Conservation (phyloP, 1,284 basidiomycete species). For the Lentinus polychrous region DNA sequence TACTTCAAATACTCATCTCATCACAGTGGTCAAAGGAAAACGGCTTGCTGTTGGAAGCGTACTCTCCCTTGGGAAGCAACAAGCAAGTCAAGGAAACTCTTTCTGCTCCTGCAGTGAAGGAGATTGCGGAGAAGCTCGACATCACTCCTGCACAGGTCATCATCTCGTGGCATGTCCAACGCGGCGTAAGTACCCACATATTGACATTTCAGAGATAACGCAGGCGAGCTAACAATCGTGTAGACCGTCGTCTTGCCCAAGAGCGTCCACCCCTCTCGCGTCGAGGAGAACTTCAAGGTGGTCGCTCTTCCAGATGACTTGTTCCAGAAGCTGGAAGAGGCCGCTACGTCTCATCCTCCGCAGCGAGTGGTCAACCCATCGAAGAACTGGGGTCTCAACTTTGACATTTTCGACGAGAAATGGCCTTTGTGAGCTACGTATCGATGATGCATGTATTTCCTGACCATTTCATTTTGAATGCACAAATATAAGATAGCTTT, state of each 20-base stretch:
- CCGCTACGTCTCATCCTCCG: constrained; percentile 46
- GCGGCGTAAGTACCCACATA: constrained; percentile 47
- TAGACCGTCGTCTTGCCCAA: constrained; percentile 73
- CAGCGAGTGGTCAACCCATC: constrained; percentile 58
- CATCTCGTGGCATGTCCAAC: constrained; percentile 76
- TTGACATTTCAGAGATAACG: not conserved
- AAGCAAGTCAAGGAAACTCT: constrained; percentile 51
- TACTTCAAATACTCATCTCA: not conserved
- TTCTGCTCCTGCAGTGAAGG: constrained; percentile 42
- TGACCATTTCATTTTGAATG: too few relatives aligned
- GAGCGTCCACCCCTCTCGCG: constrained; percentile 67
- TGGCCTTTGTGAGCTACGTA: constrained; percentile 13
- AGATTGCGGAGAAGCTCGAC: constrained; percentile 47
- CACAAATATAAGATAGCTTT: too few relatives aligned
- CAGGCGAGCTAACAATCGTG: constrained; percentile 1
- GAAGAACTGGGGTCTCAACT: constrained; percentile 51
- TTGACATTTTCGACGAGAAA: constrained; percentile 53
- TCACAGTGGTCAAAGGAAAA: constrained; percentile 56
- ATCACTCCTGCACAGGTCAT: constrained; percentile 76
- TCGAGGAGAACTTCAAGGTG: constrained; percentile 68
- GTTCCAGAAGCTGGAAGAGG: constrained; percentile 54
- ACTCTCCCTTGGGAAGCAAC: constrained; percentile 72
- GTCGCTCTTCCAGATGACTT: constrained; percentile 44
- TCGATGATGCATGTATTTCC: too few relatives aligned
- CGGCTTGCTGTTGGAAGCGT: constrained; percentile 65